Percentiles rank a stretch among this genome's conserved stretches.
phyloP scores from a whole-genome alignment of 2,329 filamentous ascomycete genomes.

The Endothia cerciana region DNA sequence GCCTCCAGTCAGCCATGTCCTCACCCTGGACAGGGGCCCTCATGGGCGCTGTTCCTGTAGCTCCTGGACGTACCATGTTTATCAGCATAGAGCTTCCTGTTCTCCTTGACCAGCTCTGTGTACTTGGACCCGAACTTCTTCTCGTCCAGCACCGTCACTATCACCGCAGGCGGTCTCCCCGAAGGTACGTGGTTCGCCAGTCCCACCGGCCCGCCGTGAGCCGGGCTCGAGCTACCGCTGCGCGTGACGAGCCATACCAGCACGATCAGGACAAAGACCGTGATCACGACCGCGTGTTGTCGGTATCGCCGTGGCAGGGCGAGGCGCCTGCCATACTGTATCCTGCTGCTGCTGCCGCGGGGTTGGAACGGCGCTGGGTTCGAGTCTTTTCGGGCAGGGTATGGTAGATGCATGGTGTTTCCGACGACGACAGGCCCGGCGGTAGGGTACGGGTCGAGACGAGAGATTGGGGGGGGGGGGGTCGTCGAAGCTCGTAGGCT shows the following conservation, averaged over 20 bases:
- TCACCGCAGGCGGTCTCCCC: constrained; percentile 68
- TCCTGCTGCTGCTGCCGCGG: constrained; percentile 42
- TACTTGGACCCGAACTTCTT: constrained; percentile 67
- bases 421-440: background rate
- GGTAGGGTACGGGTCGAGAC: background rate
- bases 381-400: constrained; percentile 83
- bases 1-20: constrained; percentile 71
- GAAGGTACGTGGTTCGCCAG: constrained; percentile 42
- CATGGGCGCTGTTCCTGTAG: background rate
- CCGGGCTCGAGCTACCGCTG: constrained; percentile 35
- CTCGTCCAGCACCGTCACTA: constrained; percentile 84
- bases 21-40: background rate
- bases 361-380: constrained; percentile 73
- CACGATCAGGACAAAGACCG: constrained; percentile 57
- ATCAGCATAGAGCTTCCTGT: constrained; percentile 81
- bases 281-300: constrained; percentile 60
- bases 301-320: constrained; percentile 58
- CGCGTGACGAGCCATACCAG: constrained; percentile 64
- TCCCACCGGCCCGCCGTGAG: constrained; percentile 25
- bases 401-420: constrained; percentile 82
- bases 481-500: background rate
- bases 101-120: constrained; percentile 74
- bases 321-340: constrained; percentile 13
- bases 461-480: background rate
- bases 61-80: constrained; percentile 70